Conservation (phyloP, 768 basidiomycete genomes). For the Boletus insuetus region DNA sequence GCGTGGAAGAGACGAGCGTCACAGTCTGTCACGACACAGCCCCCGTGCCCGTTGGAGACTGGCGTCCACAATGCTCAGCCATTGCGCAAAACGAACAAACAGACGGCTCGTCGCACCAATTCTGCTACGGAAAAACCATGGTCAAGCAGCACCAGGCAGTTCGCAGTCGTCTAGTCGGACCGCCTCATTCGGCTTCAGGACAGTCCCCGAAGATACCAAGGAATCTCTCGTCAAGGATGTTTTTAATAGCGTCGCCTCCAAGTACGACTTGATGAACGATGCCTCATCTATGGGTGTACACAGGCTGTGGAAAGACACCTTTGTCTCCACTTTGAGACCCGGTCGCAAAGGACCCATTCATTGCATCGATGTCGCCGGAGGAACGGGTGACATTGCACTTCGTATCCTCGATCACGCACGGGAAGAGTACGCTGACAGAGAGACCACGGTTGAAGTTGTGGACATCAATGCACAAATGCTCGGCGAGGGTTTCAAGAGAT, state of each 20-base stretch:
- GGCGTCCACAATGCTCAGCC: constrained; percentile 14
- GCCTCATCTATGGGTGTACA: constrained; percentile 97
- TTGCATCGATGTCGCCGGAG: constrained; percentile 96
- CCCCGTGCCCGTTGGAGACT: no score
- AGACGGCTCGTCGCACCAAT: constrained; percentile 9
- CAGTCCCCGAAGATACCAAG: constrained; percentile 82
- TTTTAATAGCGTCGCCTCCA: constrained; percentile 93
- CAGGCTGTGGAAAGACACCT: constrained; percentile 94
- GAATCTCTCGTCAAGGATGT: constrained; percentile 89
- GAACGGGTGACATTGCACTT: constrained; percentile 96
- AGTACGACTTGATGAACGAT: constrained; percentile 98
- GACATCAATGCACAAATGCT: constrained; percentile 98
- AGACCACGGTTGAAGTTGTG: constrained; percentile 83
- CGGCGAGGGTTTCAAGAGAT: constrained; percentile 82
- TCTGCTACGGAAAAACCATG: constrained; percentile 24
- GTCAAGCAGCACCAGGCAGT: constrained; percentile 1
- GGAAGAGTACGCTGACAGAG: constrained; percentile 86
- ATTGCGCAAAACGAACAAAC: constrained; percentile 12
- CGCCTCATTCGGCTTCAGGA: constrained; percentile 92
- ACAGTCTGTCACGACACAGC: no score
- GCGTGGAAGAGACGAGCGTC: no score
- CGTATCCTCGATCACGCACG: constrained; percentile 89
- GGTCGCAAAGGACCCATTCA: constrained; percentile 70
- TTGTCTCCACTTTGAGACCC: constrained; percentile 72
- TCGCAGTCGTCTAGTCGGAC: constrained; percentile 38